These are phyloP conservation scores for Coniochaeta sp. DNA, from an alignment of 2,329 filamentous ascomycete genomes.

Conservation along the genomic window DNA sequence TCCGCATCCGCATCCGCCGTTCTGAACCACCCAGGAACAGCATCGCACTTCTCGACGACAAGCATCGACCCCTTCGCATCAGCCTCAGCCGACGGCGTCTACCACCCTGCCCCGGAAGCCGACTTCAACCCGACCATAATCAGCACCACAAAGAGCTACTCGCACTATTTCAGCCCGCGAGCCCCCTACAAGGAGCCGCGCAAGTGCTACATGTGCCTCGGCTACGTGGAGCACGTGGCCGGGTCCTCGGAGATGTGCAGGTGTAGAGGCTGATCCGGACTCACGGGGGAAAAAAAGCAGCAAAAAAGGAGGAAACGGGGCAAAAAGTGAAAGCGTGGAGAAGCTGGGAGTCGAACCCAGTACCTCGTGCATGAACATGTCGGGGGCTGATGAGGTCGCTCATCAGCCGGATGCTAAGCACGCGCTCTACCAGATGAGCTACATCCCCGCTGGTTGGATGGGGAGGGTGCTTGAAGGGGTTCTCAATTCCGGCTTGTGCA, in stretches of 20 bases:
- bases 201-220: neutral
- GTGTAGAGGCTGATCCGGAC: neutral
- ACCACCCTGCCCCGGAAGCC: neutral
- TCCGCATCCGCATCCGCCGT: neutral
- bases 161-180: neutral
- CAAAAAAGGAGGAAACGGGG: neutral
- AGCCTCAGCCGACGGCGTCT: neutral
- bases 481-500: neutral
- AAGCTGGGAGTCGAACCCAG: neutral
- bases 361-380: neutral
- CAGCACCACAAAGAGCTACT: neutral
- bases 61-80: neutral
- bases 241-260: neutral
- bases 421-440: neutral
- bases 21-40: neutral
- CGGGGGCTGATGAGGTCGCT: neutral
- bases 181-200: neutral
- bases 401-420: neutral
- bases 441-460: neutral
- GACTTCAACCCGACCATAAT: neutral
- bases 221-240: neutral
- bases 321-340: neutral
- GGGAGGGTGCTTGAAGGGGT: neutral
- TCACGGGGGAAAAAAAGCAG: neutral
- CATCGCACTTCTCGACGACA: neutral